phyloP scores from a whole-genome alignment of 208 protist species.

The Wallacemonas sp. region DNA sequence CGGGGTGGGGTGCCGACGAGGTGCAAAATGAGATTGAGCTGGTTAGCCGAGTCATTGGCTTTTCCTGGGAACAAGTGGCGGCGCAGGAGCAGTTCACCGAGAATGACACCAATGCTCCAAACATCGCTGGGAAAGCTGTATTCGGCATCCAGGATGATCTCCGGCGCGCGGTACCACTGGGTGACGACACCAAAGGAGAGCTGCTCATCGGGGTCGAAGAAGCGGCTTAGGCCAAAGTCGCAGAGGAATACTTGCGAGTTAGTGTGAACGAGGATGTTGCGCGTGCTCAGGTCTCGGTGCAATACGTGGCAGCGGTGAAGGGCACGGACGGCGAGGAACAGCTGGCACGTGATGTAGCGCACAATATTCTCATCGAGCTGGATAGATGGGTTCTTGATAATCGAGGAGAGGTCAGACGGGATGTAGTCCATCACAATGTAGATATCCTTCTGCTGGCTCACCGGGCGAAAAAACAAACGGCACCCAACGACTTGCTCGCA shows the following conservation, averaged over 20 bases:
- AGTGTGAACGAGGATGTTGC: conserved; percentile 90
- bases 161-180: conserved; percentile 92
- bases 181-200: conserved; percentile 91
- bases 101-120: conserved; percentile 90
- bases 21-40: conserved; percentile 92
- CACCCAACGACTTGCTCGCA: conserved; percentile 88
- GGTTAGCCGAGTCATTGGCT: conserved; percentile 92
- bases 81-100: conserved; percentile 91
- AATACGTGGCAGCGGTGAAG: conserved; percentile 81
- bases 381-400: conserved; percentile 83
- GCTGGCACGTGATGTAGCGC: conserved; percentile 85
- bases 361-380: conserved; percentile 77
- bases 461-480: conserved; percentile 85
- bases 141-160: conserved; percentile 90
- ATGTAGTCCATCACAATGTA: conserved; percentile 93
- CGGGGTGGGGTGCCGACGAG: conserved; percentile 94
- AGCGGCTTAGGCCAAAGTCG: conserved; percentile 91
- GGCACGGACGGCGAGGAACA: conserved; percentile 88
- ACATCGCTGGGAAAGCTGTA: conserved; percentile 87
- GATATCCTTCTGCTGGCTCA: conserved; percentile 90
- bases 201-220: conserved; percentile 92
- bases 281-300: conserved; percentile 88
- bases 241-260: conserved; percentile 89
- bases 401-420: conserved; percentile 76
- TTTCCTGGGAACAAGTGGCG: conserved; percentile 92